Conservation (phyloP, 495 filamentous ascomycete genomes). For the Neurospora pannonica region DNA sequence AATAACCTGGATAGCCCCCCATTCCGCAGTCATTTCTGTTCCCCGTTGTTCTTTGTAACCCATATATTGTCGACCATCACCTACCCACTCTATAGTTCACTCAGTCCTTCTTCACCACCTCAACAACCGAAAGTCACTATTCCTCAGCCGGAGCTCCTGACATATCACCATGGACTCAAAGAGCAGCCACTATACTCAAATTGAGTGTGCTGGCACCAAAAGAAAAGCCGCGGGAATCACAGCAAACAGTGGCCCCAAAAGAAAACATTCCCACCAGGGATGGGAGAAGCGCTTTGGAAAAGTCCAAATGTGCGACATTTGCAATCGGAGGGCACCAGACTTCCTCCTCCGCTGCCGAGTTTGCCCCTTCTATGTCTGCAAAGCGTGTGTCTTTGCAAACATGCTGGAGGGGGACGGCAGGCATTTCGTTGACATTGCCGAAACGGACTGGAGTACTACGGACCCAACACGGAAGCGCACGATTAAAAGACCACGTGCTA, state of each 20-base stretch:
- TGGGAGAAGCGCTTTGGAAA: slow-evolving; percentile 3
- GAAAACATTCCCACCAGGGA: neutral
- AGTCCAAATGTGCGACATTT: slow-evolving; percentile 19
- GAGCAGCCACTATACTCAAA: neutral
- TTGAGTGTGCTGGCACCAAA: neutral
- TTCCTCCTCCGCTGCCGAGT: slow-evolving; percentile 2
- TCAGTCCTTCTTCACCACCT: neutral
- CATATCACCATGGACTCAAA: neutral
- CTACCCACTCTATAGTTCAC: neutral
- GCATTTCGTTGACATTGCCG: slow-evolving; percentile 11
- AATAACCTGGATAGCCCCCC: neutral
- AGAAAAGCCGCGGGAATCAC: neutral
- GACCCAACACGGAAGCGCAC: neutral
- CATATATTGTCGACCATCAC: neutral
- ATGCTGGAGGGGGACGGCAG: neutral
- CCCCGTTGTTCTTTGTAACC: neutral
- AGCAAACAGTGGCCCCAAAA: neutral
- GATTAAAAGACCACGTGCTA: neutral
- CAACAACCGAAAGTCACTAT: neutral
- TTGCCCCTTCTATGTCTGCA: slow-evolving; percentile 13
- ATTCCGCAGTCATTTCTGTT: neutral
- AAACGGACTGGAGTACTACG: slow-evolving; percentile 1
- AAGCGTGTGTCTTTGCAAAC: slow-evolving; percentile 3
- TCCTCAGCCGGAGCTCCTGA: neutral
- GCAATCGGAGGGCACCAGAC: slow-evolving; percentile 10